Conservation (phyloP, 2,329 filamentous ascomycete species). For the Teratosphaeriaceae sp. region DNA sequence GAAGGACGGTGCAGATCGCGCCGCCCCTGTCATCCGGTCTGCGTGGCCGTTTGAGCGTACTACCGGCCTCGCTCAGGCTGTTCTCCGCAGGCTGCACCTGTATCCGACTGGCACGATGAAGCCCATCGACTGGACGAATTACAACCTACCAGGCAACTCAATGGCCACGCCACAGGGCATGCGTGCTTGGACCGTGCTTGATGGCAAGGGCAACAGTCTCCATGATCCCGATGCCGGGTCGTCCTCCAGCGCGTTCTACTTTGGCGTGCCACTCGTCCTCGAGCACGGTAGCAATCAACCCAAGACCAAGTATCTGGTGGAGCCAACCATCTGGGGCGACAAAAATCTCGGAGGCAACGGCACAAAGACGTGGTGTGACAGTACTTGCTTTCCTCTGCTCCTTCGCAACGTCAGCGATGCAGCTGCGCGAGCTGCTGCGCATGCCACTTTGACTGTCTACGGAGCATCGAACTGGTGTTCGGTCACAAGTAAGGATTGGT, state of each 20-base stretch:
- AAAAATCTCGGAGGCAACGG: not conserved
- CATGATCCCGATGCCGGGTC: not conserved
- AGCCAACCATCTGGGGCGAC: not conserved
- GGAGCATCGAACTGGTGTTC: not conserved
- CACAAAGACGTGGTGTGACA: not conserved
- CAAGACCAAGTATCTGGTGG: not conserved
- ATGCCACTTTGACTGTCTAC: not conserved
- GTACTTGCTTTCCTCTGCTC: not conserved
- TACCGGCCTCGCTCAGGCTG: not conserved
- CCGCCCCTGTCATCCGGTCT: not conserved
- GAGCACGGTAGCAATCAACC: not conserved
- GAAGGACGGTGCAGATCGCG: not conserved
- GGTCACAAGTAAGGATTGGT: not conserved
- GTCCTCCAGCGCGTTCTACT: too few species aligned
- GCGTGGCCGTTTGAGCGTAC: not conserved
- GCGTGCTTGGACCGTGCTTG: not conserved
- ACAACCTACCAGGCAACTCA: too few species aligned
- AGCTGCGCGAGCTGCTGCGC: not conserved
- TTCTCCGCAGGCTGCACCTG: not conserved
- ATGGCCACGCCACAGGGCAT: not conserved
- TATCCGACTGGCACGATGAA: not conserved
- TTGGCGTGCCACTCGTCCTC: not conserved
- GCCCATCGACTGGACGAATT: too few species aligned
- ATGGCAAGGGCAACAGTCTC: not conserved
- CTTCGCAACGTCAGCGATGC: not conserved